Conservation (phyloP, 1,139 yeast species). For the Chernovozyma sophiae-reginae region DNA sequence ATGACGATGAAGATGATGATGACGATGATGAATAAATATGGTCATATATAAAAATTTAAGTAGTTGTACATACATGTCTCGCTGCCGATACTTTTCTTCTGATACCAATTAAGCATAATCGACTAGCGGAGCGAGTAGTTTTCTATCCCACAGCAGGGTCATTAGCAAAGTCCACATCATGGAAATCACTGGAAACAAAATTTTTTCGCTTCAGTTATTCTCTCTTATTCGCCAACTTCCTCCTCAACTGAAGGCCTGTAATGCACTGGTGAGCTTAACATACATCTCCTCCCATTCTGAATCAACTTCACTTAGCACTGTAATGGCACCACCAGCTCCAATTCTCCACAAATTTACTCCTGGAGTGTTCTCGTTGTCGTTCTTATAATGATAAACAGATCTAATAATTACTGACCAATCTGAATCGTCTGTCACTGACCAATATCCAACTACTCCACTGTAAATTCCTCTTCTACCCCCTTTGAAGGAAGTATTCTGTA, state of each 20-base stretch:
- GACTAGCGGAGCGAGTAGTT: too few relatives aligned
- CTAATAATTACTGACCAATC: constrained; percentile 97
- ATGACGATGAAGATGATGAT: constrained; percentile 18
- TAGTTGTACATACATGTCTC: too few relatives aligned
- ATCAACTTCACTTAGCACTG: constrained; percentile 73
- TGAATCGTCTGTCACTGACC: constrained; percentile 83
- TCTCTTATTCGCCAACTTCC: too few relatives aligned
- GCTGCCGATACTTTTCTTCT: too few relatives aligned
- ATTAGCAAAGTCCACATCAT: too few relatives aligned
- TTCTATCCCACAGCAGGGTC: too few relatives aligned
- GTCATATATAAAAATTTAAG: too few relatives aligned
- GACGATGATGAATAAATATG: too few relatives aligned
- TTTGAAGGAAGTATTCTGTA: constrained; percentile 37
- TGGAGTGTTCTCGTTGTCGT: constrained; percentile 36
- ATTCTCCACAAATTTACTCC: constrained; percentile 59
- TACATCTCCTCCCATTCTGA: constrained; percentile 95
- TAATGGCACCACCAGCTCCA: constrained; percentile 99
- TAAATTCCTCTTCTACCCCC: constrained; percentile 74
- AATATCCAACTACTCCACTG: constrained; percentile 94
- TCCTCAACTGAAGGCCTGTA: constrained; percentile 50
- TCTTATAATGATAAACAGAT: constrained; percentile 65
- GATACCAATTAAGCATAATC: too few relatives aligned
- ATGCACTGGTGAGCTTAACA: constrained; percentile 73
- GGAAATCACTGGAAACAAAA: too few relatives aligned
- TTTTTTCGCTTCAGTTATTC: too few relatives aligned